These are phyloP conservation scores for Saccharomyces hybrid DNA, from an alignment of 1,139 yeast genomes.

Conservation along the genomic window DNA sequence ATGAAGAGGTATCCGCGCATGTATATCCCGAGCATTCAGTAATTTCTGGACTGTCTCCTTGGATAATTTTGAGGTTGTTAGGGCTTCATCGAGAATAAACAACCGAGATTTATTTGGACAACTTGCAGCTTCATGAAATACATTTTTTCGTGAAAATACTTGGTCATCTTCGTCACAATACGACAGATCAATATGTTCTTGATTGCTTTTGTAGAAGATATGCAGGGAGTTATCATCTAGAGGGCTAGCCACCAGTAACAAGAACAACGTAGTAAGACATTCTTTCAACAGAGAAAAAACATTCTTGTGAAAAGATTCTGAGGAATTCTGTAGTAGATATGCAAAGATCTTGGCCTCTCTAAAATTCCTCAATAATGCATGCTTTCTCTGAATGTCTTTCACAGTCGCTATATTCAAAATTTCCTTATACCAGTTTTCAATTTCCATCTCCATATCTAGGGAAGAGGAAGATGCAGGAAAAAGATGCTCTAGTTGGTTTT, in stretches of 20 bases:
- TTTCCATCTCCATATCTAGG: slow-evolving; percentile 23
- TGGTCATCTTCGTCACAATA: slow-evolving; percentile 29
- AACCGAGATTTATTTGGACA: slow-evolving; percentile 31
- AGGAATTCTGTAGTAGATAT: background rate
- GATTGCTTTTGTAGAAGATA: slow-evolving; percentile 22
- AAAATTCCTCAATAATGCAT: slow-evolving; percentile 18
- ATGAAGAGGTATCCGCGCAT: slow-evolving; percentile 81
- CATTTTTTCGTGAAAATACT: slow-evolving; percentile 32
- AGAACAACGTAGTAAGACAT: slow-evolving; percentile 25
- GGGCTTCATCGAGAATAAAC: slow-evolving; percentile 30
- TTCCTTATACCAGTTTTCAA: slow-evolving; percentile 31
- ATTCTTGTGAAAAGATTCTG: slow-evolving; percentile 8
- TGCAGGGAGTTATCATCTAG: slow-evolving; percentile 27
- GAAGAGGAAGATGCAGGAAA: slow-evolving; percentile 1
- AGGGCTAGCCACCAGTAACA: slow-evolving; percentile 27
- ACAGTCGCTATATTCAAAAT: slow-evolving; percentile 28
- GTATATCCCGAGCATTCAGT: slow-evolving; percentile 41
- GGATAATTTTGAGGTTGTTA: slow-evolving; percentile 4
- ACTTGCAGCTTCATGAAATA: slow-evolving; percentile 36
- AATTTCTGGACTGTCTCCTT: slow-evolving; percentile 13
- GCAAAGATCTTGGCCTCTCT: slow-evolving; percentile 18
- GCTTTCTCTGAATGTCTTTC: slow-evolving; percentile 27
- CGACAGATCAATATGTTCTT: slow-evolving; percentile 24
- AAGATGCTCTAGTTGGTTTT: background rate
- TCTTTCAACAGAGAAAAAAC: slow-evolving; percentile 15